phyloP scores from a whole-genome alignment of 1,284 basidiomycete species.

The Malassezia sp. region DNA sequence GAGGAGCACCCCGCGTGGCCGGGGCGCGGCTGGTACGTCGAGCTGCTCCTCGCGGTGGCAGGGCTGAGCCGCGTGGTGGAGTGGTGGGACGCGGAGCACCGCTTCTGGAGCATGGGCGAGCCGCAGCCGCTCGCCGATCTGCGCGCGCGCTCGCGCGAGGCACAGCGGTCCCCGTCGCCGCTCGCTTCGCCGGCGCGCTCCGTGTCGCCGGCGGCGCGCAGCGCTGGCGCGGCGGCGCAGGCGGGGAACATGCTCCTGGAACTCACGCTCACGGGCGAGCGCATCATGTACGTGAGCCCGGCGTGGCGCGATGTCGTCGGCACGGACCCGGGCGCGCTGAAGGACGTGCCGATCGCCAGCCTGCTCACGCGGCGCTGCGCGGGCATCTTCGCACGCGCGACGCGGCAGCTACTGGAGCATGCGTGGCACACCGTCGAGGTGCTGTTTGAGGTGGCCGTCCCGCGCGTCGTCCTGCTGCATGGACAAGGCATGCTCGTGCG shows the following conservation, averaged over 20 bases:
- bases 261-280: constrained; percentile 78
- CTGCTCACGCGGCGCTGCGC: constrained; percentile 73
- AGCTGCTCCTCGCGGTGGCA: constrained; percentile 75
- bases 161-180: not conserved
- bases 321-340: constrained; percentile 64
- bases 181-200: not conserved
- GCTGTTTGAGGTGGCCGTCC: constrained; percentile 61
- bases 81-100: constrained; percentile 99
- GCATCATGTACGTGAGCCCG: constrained; percentile 80
- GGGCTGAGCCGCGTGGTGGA: constrained; percentile 90
- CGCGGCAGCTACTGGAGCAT: constrained; percentile 70
- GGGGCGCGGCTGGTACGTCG: constrained; percentile 94
- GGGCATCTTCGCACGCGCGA: constrained; percentile 76
- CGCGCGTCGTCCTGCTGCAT: constrained; percentile 61
- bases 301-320: constrained; percentile 85
- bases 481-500: constrained; percentile 98
- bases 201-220: not conserved
- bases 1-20: constrained; percentile 97
- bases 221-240: constrained; percentile 13
- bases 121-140: constrained; percentile 35
- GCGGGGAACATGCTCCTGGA: constrained; percentile 62
- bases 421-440: constrained; percentile 90
- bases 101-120: constrained; percentile 98
- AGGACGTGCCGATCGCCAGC: constrained; percentile 68
- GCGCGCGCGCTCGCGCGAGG: not conserved